Percentiles rank a stretch among this genome's conserved stretches.
Evolutionary conservation across 192 early-diverging fungal genomes (phyloP).

Genomic region (Gamsiella multidivaricata): DNA sequence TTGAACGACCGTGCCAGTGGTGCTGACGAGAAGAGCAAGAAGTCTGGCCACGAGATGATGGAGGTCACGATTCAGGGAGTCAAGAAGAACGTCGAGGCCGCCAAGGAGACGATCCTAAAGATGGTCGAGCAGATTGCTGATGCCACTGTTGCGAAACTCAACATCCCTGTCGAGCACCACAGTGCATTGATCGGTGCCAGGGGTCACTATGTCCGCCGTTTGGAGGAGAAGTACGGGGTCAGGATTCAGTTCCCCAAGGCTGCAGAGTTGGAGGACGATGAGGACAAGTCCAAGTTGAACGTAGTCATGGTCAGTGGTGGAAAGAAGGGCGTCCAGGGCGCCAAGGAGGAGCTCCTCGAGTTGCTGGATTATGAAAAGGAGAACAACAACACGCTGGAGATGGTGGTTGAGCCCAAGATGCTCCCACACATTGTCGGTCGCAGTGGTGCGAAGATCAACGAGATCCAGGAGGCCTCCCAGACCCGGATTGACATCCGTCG

Average conservation of each 20-base stretch:
- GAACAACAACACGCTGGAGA: slow-evolving; percentile 71
- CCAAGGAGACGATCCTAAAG: slow-evolving; percentile 74
- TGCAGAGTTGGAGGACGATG: slow-evolving; percentile 63
- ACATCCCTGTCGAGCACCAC: slow-evolving; percentile 72
- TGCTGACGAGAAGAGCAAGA: slow-evolving; percentile 55
- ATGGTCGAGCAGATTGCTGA: slow-evolving; percentile 76
- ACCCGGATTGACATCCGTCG: slow-evolving; percentile 81
- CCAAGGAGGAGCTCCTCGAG: slow-evolving; percentile 85
- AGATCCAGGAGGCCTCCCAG: slow-evolving; percentile 77
- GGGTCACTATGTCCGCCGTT: slow-evolving; percentile 75
- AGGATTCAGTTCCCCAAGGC: slow-evolving; percentile 76
- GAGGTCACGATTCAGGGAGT: slow-evolving; percentile 83
- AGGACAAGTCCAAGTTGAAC: slow-evolving; percentile 62
- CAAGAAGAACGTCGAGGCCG: slow-evolving; percentile 78
- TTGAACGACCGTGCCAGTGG: slow-evolving; percentile 60
- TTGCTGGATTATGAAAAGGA: slow-evolving; percentile 86
- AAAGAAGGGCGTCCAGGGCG: slow-evolving; percentile 80
- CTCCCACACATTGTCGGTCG: slow-evolving; percentile 86
- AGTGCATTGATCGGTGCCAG: slow-evolving; percentile 76
- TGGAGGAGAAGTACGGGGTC: slow-evolving; percentile 83
- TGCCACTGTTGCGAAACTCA: slow-evolving; percentile 65
- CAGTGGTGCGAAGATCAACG: slow-evolving; percentile 73
- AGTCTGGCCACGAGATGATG: slow-evolving; percentile 55
- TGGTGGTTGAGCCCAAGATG: slow-evolving; percentile 70
- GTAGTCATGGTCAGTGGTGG: slow-evolving; percentile 87